Conservation (phyloP, 2,329 filamentous ascomycete genomes). For the Daldinia sp. region DNA sequence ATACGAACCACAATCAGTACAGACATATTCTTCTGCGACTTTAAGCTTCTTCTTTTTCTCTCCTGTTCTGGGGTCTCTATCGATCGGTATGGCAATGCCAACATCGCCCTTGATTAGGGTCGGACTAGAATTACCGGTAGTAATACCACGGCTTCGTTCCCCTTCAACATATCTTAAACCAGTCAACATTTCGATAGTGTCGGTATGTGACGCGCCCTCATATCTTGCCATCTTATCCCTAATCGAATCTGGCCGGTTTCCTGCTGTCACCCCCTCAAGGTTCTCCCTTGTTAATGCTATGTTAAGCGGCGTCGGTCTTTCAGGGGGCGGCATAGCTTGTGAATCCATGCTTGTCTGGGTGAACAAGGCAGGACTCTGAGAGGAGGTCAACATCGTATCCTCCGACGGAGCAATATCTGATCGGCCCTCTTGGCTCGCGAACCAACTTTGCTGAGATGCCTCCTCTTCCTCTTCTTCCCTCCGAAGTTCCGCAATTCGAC, state of each 20-base stretch:
- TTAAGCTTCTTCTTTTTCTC: constrained; percentile 93
- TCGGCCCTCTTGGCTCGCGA: constrained; percentile 67
- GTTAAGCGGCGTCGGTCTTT: constrained; percentile 72
- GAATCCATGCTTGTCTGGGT: constrained; percentile 57
- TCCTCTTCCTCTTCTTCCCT: constrained; percentile 88
- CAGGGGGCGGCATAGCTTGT: constrained; percentile 72
- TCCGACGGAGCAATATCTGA: constrained; percentile 67
- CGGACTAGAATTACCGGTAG: constrained; percentile 84
- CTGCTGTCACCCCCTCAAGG: constrained; percentile 77
- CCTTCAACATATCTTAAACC: constrained; percentile 89
- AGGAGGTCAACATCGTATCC: constrained; percentile 55
- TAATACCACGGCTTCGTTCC: constrained; percentile 88
- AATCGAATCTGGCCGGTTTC: constrained; percentile 78
- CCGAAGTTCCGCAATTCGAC: constrained; percentile 86
- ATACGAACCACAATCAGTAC: constrained; percentile 85
- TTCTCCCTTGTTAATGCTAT: constrained; percentile 82
- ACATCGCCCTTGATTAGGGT: constrained; percentile 86
- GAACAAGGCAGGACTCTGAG: constrained; percentile 49
- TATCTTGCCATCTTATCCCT: constrained; percentile 87
- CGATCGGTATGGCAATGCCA: constrained; percentile 84
- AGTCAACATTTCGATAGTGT: constrained; percentile 93
- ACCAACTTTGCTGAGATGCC: constrained; percentile 71
- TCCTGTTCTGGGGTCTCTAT: constrained; percentile 77
- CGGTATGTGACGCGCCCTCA: constrained; percentile 80
- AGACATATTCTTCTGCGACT: constrained; percentile 88